Base-by-base conservation (phyloP, 148 eudicot genomes). In the Talinum fruticosum region DNA sequence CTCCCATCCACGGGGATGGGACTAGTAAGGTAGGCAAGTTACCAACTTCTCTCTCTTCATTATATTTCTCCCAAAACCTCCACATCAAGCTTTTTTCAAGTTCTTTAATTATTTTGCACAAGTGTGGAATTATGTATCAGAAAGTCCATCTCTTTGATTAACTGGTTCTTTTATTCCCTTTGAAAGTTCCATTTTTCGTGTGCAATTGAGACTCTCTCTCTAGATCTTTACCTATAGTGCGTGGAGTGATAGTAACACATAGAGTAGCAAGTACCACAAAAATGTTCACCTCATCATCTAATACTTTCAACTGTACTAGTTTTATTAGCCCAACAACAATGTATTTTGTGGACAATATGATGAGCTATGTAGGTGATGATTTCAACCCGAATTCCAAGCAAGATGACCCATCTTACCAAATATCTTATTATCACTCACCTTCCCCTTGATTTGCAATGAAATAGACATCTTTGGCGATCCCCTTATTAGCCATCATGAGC, bases 11-110 rank as follows among this genome's bases (percentile, higher is more conserved):
- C 69, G 77, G 10, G 32, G 8, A 66, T n/a, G 10, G 26, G n/a
- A 35, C 33, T 23, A 24, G 30, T 35, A 30, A 44, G 71, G 81
- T 74, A 68, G 81, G 84, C 70, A 71, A 74, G n/a, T 73, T 66
- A 73, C 38, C 81, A 82, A 66, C 71, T 29, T 62, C 53, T 47
- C 29, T 69, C 71, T 18, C 19, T 26, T 37, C 28, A n/a, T n/a
- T n/a, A n/a, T n/a, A n/a, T n/a, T n/a, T n/a, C n/a, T n/a, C n/a
- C n/a, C n/a, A n/a, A n/a, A n/a, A n/a, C n/a, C n/a, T n/a, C 21
- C 29, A 34, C 32, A 64, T 72, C 76, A n/a, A 75, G 30, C 49
- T 21, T 53, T 29, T 10, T 19, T 6, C 30, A 32, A 26, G 5
- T 26, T 28, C 33, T 62, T 28, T 28, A 18, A 28, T 26, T 57